These are phyloP conservation scores for Cotoneaster glaucophyllus DNA, from an alignment of 306 rosid genomes.

Conservation along the genomic window DNA sequence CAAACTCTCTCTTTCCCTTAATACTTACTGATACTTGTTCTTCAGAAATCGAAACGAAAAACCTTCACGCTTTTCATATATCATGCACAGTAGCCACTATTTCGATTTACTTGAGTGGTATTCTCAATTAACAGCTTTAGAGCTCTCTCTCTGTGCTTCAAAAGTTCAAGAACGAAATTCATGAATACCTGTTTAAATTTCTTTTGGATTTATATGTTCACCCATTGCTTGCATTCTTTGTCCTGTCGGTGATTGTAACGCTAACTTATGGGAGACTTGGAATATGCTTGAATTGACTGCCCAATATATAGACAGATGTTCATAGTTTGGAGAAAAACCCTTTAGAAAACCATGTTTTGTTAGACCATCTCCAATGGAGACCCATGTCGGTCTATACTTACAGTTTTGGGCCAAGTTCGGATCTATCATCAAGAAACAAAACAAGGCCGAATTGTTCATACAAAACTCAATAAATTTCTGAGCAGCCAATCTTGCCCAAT, in stretches of 20 bases:
- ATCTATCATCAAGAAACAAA: background rate
- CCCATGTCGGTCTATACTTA: too few relatives aligned
- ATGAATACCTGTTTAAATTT: background rate
- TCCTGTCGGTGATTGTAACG: background rate
- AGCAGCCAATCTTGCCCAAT: background rate
- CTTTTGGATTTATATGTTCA: background rate
- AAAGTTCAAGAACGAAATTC: background rate
- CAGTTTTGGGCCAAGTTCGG: background rate
- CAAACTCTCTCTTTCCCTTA: slow-evolving; percentile 5
- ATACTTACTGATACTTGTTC: background rate
- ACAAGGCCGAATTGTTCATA: background rate
- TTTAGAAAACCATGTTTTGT: background rate
- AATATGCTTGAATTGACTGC: background rate
- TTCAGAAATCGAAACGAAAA: background rate
- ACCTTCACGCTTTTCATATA: background rate
- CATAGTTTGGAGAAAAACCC: background rate
- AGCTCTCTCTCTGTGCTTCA: background rate
- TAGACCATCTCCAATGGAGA: background rate
- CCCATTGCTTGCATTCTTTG: background rate
- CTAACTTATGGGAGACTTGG: background rate
- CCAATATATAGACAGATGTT: background rate
- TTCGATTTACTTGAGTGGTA: background rate
- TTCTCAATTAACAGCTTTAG: background rate
- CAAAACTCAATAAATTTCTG: background rate
- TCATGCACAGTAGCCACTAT: background rate